A percentile compares a stretch with the other conserved stretches of the same genome.
phyloP scores from a whole-genome alignment of 2,329 filamentous ascomycete genomes.

The Fonsecaea pedrosoi region DNA sequence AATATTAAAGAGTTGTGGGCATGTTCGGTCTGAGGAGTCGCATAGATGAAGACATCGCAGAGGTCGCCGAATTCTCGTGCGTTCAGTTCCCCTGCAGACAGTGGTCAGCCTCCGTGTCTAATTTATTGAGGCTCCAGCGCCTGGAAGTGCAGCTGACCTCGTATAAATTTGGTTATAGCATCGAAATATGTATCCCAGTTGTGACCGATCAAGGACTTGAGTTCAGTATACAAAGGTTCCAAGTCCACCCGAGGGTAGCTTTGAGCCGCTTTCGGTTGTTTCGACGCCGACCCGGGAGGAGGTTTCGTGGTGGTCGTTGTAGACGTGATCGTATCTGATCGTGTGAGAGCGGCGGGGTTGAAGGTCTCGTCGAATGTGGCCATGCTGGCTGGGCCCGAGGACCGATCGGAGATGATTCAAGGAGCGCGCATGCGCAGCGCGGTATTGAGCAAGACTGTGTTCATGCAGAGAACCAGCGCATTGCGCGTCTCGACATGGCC shows the following conservation, averaged over 20 bases:
- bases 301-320: slow-evolving; percentile 29
- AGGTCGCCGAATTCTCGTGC: slow-evolving; percentile 66
- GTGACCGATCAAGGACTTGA: slow-evolving; percentile 66
- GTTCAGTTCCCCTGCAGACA: slow-evolving; percentile 61
- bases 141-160: slow-evolving; percentile 54
- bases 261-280: slow-evolving; percentile 58
- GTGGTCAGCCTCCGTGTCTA: slow-evolving; percentile 17
- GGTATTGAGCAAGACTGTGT: slow-evolving; percentile 3
- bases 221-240: slow-evolving; percentile 66
- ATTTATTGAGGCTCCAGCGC: not conserved
- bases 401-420: not conserved
- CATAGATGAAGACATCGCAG: slow-evolving; percentile 62
- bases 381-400: slow-evolving; percentile 26
- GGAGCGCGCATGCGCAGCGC: slow-evolving; percentile 19
- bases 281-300: slow-evolving; percentile 44
- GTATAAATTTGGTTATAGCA: slow-evolving; percentile 62
- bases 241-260: slow-evolving; percentile 67
- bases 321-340: slow-evolving; percentile 39
- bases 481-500: not conserved
- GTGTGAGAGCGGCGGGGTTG: slow-evolving; percentile 44
- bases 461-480: slow-evolving; percentile 1
- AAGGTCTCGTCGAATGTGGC: slow-evolving; percentile 42
- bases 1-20: slow-evolving; percentile 68
- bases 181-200: slow-evolving; percentile 68
- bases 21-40: slow-evolving; percentile 60